Evolutionary conservation across 345 rosid species (phyloP).

Genomic region (Tarenaya hassleriana): DNA sequence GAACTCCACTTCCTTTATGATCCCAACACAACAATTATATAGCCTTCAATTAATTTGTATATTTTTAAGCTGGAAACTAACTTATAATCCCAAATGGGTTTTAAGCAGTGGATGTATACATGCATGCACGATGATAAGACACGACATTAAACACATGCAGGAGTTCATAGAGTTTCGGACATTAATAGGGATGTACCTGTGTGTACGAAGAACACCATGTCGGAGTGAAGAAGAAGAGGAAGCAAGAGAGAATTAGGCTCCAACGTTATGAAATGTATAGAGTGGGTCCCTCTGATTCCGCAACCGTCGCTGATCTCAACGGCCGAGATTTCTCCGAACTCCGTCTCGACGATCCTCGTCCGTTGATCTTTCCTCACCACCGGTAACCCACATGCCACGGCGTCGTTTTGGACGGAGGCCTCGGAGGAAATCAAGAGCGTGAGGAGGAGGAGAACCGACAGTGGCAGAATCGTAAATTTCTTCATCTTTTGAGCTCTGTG

Average conservation of each 20-base stretch:
- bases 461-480: slow-evolving; percentile 18
- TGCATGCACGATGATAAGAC: too few species aligned
- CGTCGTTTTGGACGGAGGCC: slow-evolving; percentile 22
- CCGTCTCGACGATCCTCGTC: slow-evolving; percentile 36
- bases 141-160: too few species aligned
- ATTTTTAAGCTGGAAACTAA: too few species aligned
- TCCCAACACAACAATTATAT: too few species aligned
- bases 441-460: slow-evolving; percentile 3
- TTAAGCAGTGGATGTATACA: too few species aligned
- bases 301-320: slow-evolving; percentile 38
- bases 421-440: slow-evolving; percentile 2
- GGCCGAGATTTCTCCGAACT: slow-evolving; percentile 54
- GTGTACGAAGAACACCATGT: slow-evolving; percentile 74
- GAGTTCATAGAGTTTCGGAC: not conserved
- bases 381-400: slow-evolving; percentile 23
- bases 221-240: slow-evolving; percentile 75
- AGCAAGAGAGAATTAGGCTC: slow-evolving; percentile 77
- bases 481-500: slow-evolving; percentile 5
- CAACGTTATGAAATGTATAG: slow-evolving; percentile 68
- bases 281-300: slow-evolving; percentile 42
- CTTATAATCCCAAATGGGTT: too few species aligned
- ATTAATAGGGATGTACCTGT: slow-evolving; percentile 41
- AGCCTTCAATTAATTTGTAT: too few species aligned
- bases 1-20: slow-evolving; percentile 39
- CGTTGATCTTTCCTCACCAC: slow-evolving; percentile 52